Conservation (phyloP, 2,329 filamentous ascomycete genomes). For the Penicillium rolfsii region DNA sequence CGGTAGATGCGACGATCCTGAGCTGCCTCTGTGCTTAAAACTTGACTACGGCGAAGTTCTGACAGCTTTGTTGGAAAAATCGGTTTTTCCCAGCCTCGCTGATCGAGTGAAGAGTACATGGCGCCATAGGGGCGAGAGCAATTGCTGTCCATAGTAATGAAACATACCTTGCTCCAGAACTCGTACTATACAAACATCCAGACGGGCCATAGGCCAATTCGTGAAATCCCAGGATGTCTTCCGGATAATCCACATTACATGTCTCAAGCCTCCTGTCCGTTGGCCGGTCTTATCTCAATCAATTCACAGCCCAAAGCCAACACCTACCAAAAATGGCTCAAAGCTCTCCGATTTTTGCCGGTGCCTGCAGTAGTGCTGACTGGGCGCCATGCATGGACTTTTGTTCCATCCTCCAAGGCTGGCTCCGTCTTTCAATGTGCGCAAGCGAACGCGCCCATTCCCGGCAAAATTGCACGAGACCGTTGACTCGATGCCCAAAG, state of each 20-base stretch:
- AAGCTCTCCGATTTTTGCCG: neutral
- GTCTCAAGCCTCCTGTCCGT: conserved; percentile 12
- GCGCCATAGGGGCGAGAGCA: no score
- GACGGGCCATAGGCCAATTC: neutral
- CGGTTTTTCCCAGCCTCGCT: neutral
- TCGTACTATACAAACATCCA: neutral
- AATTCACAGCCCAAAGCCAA: neutral
- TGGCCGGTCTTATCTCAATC: conserved; percentile 16
- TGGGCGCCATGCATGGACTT: neutral
- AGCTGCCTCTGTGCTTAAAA: neutral
- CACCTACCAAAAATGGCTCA: no score
- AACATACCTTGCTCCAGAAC: neutral
- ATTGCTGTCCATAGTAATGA: neutral
- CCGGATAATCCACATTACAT: neutral
- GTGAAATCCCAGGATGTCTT: neutral
- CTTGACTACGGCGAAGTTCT: neutral
- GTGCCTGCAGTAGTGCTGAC: conserved; percentile 1
- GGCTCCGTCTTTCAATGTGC: neutral
- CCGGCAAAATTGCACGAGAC: conserved; percentile 19
- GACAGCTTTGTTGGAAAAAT: neutral
- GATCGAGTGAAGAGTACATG: neutral
- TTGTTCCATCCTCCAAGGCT: conserved; percentile 7
- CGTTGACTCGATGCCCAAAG: conserved; percentile 16
- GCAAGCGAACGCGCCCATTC: conserved; percentile 4
- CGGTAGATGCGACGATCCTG: neutral